A percentile compares a stretch with the other conserved stretches of the same genome.
These are phyloP conservation scores for Ceratocystis harringtonii DNA, from an alignment of 2,329 filamentous ascomycete species.

Conservation along the genomic window DNA sequence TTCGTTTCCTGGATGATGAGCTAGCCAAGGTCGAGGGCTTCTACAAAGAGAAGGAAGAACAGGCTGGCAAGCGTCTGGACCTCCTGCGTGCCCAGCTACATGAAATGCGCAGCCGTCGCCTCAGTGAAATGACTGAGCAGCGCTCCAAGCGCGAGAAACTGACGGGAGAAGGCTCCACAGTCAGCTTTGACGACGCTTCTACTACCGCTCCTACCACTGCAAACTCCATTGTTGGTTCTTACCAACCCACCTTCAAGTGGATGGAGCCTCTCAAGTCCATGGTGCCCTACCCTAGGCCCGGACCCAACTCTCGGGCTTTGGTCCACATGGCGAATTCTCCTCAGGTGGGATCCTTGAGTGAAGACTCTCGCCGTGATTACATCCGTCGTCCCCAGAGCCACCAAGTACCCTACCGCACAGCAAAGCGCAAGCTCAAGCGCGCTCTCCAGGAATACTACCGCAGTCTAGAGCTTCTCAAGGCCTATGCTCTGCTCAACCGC, in stretches of 20 bases:
- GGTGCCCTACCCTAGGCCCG: conserved; percentile 27
- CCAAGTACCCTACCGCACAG: conserved; percentile 66
- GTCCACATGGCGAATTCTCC: conserved; percentile 40
- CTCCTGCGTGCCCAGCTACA: conserved; percentile 72
- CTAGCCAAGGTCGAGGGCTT: conserved; percentile 85
- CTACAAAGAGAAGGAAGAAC: conserved; percentile 74
- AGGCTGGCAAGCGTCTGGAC: conserved; percentile 57
- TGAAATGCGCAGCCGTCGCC: conserved; percentile 75
- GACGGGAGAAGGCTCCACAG: conserved; percentile 17
- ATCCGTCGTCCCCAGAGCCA: conserved; percentile 32
- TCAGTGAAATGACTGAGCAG: conserved; percentile 49
- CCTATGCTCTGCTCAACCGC: conserved; percentile 76
- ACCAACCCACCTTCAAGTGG: conserved; percentile 24
- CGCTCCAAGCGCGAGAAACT: conserved; percentile 24
- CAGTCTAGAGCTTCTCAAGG: conserved; percentile 78
- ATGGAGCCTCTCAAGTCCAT: conserved; percentile 38
- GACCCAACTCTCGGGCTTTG: conserved; percentile 45
- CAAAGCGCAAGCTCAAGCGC: conserved; percentile 81
- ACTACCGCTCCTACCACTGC: not conserved
- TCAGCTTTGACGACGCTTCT: conserved; percentile 13
- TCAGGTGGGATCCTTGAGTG: conserved; percentile 23
- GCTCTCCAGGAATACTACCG: conserved; percentile 90
- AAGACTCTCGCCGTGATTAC: conserved; percentile 34
- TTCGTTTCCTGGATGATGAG: conserved; percentile 67
- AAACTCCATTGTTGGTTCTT: not conserved